Percentiles rank a stretch among this genome's conserved stretches.
phyloP scores from a whole-genome alignment of 441 rosid genomes.

The Cnidoscolus chayamansa region DNA sequence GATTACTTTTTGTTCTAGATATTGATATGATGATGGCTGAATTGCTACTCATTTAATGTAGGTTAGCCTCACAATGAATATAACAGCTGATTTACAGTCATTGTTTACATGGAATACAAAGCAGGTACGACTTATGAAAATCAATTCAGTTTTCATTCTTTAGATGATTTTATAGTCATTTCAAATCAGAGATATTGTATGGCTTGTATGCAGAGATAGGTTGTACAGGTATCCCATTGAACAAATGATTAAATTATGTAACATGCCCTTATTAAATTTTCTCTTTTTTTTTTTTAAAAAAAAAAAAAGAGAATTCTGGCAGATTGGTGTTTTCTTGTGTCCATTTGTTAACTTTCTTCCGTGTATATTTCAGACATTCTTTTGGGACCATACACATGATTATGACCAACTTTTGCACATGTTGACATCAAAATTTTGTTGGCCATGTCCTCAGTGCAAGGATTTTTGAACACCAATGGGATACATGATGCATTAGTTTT shows the following conservation, averaged over 20 bases:
- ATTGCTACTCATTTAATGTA: constrained; percentile 31
- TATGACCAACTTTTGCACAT: not conserved
- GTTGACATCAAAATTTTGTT: not conserved
- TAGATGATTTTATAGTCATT: not conserved
- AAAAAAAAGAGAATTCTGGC: too few relatives aligned
- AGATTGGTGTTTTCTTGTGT: not conserved
- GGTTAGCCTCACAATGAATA: constrained; percentile 89
- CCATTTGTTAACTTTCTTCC: not conserved
- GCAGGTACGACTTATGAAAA: constrained; percentile 49
- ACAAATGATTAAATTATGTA: not conserved
- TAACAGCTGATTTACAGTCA: constrained; percentile 79
- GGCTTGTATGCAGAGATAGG: not conserved
- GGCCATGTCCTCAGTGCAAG: not conserved
- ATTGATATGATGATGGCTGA: constrained; percentile 16
- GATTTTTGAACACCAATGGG: not conserved
- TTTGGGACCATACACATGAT: not conserved
- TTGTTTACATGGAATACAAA: constrained; percentile 95
- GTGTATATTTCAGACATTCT: not conserved
- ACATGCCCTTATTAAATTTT: not conserved
- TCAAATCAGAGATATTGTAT: not conserved
- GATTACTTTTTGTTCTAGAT: not conserved
- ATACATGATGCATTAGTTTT: not conserved
- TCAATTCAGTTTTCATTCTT: not conserved
- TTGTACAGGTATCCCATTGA: not conserved
- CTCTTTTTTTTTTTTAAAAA: too few relatives aligned